Conservation (phyloP, 2,329 filamentous ascomycete species). For the Pyricularia pennisetigena region DNA sequence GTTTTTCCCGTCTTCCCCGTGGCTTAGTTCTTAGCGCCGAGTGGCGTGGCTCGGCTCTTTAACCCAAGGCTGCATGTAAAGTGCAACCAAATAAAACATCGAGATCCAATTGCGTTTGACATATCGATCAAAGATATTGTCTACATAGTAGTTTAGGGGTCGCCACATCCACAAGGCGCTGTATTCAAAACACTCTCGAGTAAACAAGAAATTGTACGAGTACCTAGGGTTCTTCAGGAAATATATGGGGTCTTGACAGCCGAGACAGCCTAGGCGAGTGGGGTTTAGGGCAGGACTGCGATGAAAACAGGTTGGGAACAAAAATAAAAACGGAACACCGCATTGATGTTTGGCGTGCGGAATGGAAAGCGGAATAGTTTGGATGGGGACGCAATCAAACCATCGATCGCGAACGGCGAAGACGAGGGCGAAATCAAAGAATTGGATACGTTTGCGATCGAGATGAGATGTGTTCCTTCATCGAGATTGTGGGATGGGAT, state of each 20-base stretch:
- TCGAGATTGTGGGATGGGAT: background rate
- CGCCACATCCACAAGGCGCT: background rate
- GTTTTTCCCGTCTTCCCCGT: background rate
- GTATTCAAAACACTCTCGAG: background rate
- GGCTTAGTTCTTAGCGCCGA: background rate
- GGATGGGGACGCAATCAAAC: background rate
- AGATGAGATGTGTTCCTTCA: background rate
- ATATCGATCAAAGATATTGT: background rate
- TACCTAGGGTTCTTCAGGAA: too few relatives aligned
- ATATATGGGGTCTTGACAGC: too few relatives aligned
- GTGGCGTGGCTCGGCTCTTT: background rate
- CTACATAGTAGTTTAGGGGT: background rate
- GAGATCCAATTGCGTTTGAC: background rate
- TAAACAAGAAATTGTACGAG: too few relatives aligned
- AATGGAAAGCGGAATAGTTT: background rate
- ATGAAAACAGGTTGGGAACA: too few relatives aligned
- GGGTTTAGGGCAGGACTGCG: too few relatives aligned
- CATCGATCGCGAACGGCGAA: background rate
- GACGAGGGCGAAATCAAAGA: background rate
- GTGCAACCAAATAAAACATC: background rate
- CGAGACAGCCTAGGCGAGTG: too few relatives aligned
- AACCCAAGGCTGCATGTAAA: background rate
- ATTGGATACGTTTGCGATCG: background rate
- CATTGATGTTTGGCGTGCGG: too few relatives aligned
- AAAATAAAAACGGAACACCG: too few relatives aligned